phyloP scores from a whole-genome alignment of 257 asterid genomes.

The Penstemon davidsonii region DNA sequence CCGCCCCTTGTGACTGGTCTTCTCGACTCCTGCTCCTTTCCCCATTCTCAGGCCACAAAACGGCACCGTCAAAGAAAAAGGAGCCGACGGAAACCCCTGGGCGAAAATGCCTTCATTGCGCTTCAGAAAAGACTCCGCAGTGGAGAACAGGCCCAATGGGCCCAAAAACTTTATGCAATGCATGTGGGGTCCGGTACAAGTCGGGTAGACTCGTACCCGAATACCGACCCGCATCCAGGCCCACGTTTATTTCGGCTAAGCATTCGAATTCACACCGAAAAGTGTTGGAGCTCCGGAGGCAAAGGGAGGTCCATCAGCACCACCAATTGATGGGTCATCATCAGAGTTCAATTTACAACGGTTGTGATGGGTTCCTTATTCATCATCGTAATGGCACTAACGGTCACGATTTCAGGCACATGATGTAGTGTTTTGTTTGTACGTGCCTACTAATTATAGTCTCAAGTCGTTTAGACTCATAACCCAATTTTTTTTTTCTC shows the following conservation, averaged over 20 bases:
- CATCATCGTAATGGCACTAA: slow-evolving; percentile 52
- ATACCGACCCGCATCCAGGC: slow-evolving; percentile 97
- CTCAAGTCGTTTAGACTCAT: slow-evolving; percentile 28
- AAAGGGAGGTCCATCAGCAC: slow-evolving; percentile 67
- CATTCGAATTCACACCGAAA: slow-evolving; percentile 98
- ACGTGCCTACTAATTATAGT: slow-evolving; percentile 34
- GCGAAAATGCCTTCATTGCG: slow-evolving; percentile 87
- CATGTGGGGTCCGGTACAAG: slow-evolving; percentile 94
- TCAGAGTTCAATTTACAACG: slow-evolving; percentile 65
- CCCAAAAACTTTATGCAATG: slow-evolving; percentile 92
- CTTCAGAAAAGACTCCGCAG: slow-evolving; percentile 93
- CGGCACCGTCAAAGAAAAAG: slow-evolving; percentile 38
- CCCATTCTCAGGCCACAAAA: slow-evolving; percentile 34
- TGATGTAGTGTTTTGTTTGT: slow-evolving; percentile 46
- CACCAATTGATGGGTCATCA: slow-evolving; percentile 48
- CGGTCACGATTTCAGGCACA: slow-evolving; percentile 76
- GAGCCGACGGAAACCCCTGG: slow-evolving; percentile 55
- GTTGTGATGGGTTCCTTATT: slow-evolving; percentile 80
- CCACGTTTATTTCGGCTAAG: slow-evolving; percentile 69
- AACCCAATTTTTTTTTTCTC: slow-evolving; percentile 50
- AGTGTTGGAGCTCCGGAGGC: slow-evolving; percentile 91
- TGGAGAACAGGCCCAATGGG: slow-evolving; percentile 99
- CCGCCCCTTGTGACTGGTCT: slow-evolving; percentile 94
- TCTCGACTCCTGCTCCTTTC: slow-evolving; percentile 77
- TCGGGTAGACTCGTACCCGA: slow-evolving; percentile 97